Evolutionary conservation across 2,329 filamentous ascomycete species (phyloP).

Genomic region (Trichoderma lentiforme): DNA sequence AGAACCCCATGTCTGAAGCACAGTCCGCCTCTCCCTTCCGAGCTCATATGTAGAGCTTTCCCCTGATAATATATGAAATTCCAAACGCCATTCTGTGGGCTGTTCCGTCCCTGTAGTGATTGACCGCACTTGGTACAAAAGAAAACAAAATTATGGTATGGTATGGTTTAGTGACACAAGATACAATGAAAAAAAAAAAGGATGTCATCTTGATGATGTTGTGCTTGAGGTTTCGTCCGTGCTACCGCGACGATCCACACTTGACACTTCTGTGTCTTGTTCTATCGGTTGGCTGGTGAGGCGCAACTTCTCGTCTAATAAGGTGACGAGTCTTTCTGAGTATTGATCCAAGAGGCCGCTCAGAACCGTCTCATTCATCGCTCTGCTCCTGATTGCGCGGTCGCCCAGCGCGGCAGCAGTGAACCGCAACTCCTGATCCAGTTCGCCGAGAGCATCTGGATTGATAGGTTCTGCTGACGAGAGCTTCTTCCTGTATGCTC

Average conservation of each 20-base stretch:
- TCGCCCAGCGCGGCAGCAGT: conserved; percentile 60
- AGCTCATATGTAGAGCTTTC: neutral
- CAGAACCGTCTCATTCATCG: conserved; percentile 56
- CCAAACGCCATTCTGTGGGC: conserved; percentile 17
- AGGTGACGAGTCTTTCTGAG: conserved; percentile 65
- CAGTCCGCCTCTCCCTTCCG: neutral
- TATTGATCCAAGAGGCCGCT: conserved; percentile 70
- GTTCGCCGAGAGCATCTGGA: conserved; percentile 56
- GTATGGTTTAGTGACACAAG: neutral
- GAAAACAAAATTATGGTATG: neutral
- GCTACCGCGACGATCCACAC: conserved; percentile 33
- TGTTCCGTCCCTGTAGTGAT: conserved; percentile 1
- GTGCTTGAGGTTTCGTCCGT: conserved; percentile 35
- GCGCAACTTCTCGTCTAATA: conserved; percentile 69
- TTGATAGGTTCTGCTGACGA: conserved; percentile 54
- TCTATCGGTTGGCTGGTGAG: conserved; percentile 40
- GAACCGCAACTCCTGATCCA: conserved; percentile 62
- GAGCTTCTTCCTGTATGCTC: conserved; percentile 62
- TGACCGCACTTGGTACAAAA: neutral
- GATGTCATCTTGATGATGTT: conserved; percentile 34
- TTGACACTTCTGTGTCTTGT: conserved; percentile 29
- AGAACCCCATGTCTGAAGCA: conserved; percentile 12
- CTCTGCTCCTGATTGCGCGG: conserved; percentile 50
- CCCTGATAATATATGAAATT: conserved; percentile 11
- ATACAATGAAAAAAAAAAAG: conserved; percentile 21